Conservation (phyloP, 2,329 filamentous ascomycete species). For the Corinectria fuckeliana region DNA sequence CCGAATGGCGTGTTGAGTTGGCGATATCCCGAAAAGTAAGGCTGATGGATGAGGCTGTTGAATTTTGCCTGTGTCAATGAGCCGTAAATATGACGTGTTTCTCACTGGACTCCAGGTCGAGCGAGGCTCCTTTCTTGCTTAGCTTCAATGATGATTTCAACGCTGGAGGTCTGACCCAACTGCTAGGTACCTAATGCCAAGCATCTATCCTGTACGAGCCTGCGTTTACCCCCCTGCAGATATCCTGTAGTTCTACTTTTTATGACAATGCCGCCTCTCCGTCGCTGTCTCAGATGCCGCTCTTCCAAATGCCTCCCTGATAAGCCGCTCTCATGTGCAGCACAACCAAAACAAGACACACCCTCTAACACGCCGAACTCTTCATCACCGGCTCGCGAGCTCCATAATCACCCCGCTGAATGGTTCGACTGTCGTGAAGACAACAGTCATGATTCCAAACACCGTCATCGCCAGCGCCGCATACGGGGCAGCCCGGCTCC, state of each 20-base stretch:
- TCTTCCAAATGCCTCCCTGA: not conserved
- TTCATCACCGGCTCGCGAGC: constrained; percentile 39
- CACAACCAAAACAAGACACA: not conserved
- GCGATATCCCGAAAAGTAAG: constrained; percentile 20
- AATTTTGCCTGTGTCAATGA: constrained; percentile 13
- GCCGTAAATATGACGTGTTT: constrained; percentile 3
- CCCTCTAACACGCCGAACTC: not conserved
- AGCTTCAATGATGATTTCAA: not conserved
- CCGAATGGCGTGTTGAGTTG: constrained; percentile 1
- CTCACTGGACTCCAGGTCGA: not conserved
- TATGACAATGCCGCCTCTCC: not conserved
- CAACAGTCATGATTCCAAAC: constrained; percentile 62
- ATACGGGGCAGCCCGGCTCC: constrained; percentile 60
- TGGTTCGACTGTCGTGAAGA: constrained; percentile 57
- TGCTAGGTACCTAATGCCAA: not conserved
- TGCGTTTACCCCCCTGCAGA: not conserved
- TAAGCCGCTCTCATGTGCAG: no score
- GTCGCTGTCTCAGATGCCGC: not conserved
- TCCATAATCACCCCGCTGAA: constrained; percentile 48
- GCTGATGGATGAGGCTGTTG: not conserved
- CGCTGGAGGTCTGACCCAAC: not conserved
- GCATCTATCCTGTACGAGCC: not conserved
- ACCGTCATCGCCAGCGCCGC: constrained; percentile 64
- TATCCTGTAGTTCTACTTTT: not conserved
- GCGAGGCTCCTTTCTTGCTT: not conserved